These are phyloP conservation scores for Rosa lucieae DNA, from an alignment of 306 rosid species.

Conservation along the genomic window DNA sequence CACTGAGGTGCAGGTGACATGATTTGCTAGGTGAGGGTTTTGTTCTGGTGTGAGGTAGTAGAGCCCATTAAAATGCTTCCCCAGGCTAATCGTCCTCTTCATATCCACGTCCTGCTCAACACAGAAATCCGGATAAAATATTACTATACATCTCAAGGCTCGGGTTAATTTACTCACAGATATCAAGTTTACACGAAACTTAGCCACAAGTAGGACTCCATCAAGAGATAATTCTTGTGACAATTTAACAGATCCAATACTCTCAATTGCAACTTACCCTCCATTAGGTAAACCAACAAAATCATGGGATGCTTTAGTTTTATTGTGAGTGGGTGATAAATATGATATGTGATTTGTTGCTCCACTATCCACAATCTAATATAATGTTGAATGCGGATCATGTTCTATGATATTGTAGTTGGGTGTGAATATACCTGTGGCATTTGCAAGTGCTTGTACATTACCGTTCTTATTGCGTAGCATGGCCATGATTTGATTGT, in stretches of 20 bases:
- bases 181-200: too few relatives aligned
- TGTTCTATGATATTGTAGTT: too few relatives aligned
- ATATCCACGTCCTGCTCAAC: too few relatives aligned
- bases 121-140: too few relatives aligned
- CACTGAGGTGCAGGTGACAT: not conserved
- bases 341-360: not conserved
- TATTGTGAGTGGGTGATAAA: not conserved
- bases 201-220: not conserved
- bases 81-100: too few relatives aligned
- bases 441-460: too few relatives aligned
- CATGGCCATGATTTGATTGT: too few relatives aligned
- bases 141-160: too few relatives aligned
- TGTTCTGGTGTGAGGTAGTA: not conserved
- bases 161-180: too few relatives aligned
- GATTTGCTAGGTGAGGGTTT: not conserved
- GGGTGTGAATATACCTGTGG: not conserved
- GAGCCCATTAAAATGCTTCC: too few relatives aligned
- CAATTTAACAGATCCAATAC: not conserved
- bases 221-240: not conserved
- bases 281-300: not conserved
- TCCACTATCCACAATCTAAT: not conserved
- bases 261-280: not conserved
- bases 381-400: not conserved
- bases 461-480: too few relatives aligned
- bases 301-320: not conserved